phyloP scores from a whole-genome alignment of 257 asterid species.

The Solanum appendiculatum region DNA sequence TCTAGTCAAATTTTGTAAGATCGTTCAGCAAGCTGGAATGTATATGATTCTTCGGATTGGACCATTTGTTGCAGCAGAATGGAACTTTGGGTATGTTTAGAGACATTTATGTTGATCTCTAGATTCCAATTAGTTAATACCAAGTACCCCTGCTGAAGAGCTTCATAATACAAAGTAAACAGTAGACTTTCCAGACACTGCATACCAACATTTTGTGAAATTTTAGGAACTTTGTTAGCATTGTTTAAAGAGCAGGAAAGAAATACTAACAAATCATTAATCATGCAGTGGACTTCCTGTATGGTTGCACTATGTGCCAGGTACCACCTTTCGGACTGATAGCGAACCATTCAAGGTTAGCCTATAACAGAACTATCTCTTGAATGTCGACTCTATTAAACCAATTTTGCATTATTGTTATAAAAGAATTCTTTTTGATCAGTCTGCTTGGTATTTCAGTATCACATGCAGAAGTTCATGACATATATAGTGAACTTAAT shows the following conservation, averaged over 20 bases:
- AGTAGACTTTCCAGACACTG: not conserved
- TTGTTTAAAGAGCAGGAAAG: not conserved
- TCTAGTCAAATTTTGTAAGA: slow-evolving; percentile 71
- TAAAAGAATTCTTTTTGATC: not conserved
- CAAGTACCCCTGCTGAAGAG: not conserved
- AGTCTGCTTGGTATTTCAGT: slow-evolving; percentile 35
- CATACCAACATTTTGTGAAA: not conserved
- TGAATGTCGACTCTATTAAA: not conserved
- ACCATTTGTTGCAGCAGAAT: slow-evolving; percentile 89
- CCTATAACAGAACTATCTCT: not conserved
- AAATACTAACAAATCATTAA: slow-evolving; percentile 5
- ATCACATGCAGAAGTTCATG: slow-evolving; percentile 68
- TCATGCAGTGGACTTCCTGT: slow-evolving; percentile 80
- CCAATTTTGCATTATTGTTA: not conserved
- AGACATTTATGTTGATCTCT: not conserved
- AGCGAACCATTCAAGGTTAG: slow-evolving; percentile 72
- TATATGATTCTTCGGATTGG: slow-evolving; percentile 86
- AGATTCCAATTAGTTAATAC: not conserved
- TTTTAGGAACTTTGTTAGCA: not conserved
- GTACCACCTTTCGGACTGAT: slow-evolving; percentile 86
- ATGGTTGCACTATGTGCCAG: slow-evolving; percentile 90
- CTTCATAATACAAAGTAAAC: not conserved
- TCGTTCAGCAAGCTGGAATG: slow-evolving; percentile 68
- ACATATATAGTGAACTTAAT: slow-evolving; percentile 63
- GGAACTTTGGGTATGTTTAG: slow-evolving; percentile 73